Conservation (phyloP, 2,329 filamentous ascomycete genomes). For the Pseudonectria foliicola region DNA sequence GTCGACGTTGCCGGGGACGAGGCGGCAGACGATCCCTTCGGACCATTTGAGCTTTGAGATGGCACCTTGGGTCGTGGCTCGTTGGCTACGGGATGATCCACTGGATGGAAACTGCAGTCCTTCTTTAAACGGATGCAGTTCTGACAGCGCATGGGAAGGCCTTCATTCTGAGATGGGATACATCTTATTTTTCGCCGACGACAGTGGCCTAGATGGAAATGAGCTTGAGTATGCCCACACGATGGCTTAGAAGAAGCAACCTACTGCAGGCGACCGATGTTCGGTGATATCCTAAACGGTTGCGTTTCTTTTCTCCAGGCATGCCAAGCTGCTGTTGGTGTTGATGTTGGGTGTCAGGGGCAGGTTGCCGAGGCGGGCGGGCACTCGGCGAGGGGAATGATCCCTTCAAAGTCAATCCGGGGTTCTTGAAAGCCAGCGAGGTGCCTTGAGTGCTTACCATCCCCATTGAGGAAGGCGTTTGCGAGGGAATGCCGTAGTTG, state of each 20-base stretch:
- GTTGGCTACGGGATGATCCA: slow-evolving; percentile 63
- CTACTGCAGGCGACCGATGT: slow-evolving; percentile 93
- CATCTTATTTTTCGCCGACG: slow-evolving; percentile 91
- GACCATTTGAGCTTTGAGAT: slow-evolving; percentile 31
- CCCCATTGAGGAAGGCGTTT: slow-evolving; percentile 24
- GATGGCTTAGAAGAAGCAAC: slow-evolving; percentile 30
- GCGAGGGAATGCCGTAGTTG: slow-evolving; percentile 22
- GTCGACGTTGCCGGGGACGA: slow-evolving; percentile 41
- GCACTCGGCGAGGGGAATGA: slow-evolving; percentile 44
- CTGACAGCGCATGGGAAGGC: slow-evolving; percentile 64
- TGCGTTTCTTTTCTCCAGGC: slow-evolving; percentile 56
- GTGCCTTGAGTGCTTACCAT: slow-evolving; percentile 27
- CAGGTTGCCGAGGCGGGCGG: slow-evolving; percentile 33
- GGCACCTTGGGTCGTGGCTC: slow-evolving; percentile 37
- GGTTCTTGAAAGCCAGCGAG: slow-evolving; percentile 29
- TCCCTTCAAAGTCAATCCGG: slow-evolving; percentile 35
- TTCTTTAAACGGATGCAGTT: slow-evolving; percentile 95
- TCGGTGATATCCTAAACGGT: slow-evolving; percentile 91
- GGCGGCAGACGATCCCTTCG: slow-evolving; percentile 37
- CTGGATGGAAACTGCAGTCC: slow-evolving; percentile 86
- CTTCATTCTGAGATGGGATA: slow-evolving; percentile 65
- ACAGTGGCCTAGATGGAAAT: slow-evolving; percentile 62
- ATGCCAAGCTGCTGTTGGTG: slow-evolving; percentile 22
- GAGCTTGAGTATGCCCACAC: slow-evolving; percentile 2
- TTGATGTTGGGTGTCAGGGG: slow-evolving; percentile 22